Conservation (phyloP, 805 yeast species). For the Starmerella vitae region DNA sequence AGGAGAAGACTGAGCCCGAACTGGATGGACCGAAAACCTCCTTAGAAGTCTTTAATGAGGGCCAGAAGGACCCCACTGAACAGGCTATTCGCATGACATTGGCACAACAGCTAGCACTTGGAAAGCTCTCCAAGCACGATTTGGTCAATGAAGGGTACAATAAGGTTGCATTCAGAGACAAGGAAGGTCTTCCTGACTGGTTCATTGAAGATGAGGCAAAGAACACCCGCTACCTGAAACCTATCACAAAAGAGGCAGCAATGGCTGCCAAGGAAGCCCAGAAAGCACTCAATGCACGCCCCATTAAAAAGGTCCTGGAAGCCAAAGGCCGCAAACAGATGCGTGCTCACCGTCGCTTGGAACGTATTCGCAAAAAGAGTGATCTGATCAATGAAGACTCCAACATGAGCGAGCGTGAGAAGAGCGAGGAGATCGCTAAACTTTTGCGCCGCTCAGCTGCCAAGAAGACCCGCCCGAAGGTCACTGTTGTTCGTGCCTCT, state of each 20-base stretch:
- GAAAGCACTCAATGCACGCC: conserved; percentile 84
- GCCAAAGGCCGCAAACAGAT: conserved; percentile 93
- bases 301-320: conserved; percentile 96
- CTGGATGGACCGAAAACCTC: conserved; percentile 7
- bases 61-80: conserved; percentile 25
- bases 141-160: conserved; percentile 86
- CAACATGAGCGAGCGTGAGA: conserved; percentile 80
- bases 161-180: conserved; percentile 81
- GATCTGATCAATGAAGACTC: conserved; percentile 80
- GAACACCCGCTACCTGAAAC: conserved; percentile 73
- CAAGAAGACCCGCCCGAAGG: conserved; percentile 59
- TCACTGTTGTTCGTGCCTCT: conserved; percentile 74
- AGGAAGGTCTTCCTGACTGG: conserved; percentile 92
- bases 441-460: conserved; percentile 71
- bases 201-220: conserved; percentile 80
- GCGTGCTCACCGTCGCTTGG: conserved; percentile 78
- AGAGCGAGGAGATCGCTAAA: conserved; percentile 81
- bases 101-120: conserved; percentile 89
- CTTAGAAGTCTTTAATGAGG: conserved; percentile 13
- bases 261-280: conserved; percentile 60
- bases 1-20: conserved; percentile 17
- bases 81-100: conserved; percentile 58
- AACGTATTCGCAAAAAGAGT: conserved; percentile 81
- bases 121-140: conserved; percentile 72
- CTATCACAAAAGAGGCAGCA: conserved; percentile 90